These are phyloP conservation scores for Solanum ahanhuiri DNA, from an alignment of 257 asterid genomes.

Conservation along the genomic window DNA sequence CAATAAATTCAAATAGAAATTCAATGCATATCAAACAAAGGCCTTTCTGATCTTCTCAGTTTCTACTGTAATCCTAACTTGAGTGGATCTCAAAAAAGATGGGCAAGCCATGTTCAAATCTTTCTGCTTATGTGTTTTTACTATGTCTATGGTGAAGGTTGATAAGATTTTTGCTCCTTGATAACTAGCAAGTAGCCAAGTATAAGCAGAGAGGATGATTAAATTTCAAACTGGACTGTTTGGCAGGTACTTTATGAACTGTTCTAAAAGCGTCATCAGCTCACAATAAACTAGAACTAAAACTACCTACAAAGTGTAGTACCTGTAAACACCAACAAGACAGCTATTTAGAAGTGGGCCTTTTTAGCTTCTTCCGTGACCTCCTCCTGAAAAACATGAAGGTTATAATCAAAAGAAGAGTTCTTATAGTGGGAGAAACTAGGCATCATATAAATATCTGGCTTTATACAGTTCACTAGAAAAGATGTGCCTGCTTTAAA, in stretches of 20 bases:
- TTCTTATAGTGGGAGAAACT: background rate
- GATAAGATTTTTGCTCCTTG: background rate
- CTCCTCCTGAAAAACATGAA: constrained; percentile 34
- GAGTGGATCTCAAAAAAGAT: background rate
- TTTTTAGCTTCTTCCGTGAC: constrained; percentile 34
- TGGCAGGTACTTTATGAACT: background rate
- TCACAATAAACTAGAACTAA: background rate
- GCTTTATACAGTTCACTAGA: background rate
- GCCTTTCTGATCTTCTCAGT: background rate
- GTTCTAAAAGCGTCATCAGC: background rate
- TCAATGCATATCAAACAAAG: background rate
- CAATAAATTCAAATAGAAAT: background rate
- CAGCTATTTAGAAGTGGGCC: constrained; percentile 6
- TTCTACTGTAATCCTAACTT: background rate
- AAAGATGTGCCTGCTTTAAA: background rate
- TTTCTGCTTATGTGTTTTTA: background rate
- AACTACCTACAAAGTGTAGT: background rate
- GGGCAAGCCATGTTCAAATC: background rate
- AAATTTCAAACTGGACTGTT: background rate
- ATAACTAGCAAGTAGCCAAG: background rate
- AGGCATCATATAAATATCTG: background rate
- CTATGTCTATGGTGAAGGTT: background rate
- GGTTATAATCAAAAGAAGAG: background rate
- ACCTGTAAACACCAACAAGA: background rate
- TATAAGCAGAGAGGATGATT: background rate